Evolutionary conservation across 768 basidiomycete species (phyloP).

Genomic region (Multifurca ochricompacta): DNA sequence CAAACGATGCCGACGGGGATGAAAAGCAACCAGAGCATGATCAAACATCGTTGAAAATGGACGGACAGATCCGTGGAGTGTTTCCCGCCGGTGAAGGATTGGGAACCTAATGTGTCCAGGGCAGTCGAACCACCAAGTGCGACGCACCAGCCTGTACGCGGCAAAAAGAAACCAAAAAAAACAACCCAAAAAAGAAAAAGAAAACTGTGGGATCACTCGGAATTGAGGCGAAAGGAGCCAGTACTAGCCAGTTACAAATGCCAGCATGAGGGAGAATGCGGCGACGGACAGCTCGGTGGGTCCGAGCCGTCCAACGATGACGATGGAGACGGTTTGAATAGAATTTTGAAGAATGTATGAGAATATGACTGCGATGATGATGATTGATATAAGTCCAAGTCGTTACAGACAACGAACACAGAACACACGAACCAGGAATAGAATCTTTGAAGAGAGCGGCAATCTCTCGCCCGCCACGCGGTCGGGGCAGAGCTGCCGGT

Average conservation of each 20-base stretch:
- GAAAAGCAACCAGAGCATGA: conserved; percentile 56
- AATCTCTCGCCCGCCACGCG: conserved; percentile 18
- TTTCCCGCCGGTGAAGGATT: conserved; percentile 61
- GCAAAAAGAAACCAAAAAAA: conserved; percentile 16
- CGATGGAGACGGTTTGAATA: conserved; percentile 55
- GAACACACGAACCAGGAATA: conserved; percentile 18
- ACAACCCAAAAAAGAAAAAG: conserved; percentile 17
- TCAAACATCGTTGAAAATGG: conserved; percentile 61
- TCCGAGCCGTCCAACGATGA: conserved; percentile 60
- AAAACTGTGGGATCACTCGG: conserved; percentile 41
- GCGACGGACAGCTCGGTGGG: conserved; percentile 62
- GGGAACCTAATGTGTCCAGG: conserved; percentile 70
- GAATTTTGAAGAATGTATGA: conserved; percentile 72
- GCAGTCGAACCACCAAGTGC: conserved; percentile 75
- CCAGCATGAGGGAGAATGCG: conserved; percentile 70
- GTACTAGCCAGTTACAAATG: conserved; percentile 70
- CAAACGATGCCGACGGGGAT: conserved; percentile 57
- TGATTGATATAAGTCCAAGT: not conserved
- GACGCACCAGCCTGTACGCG: conserved; percentile 57
- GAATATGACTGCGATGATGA: conserved; percentile 43
- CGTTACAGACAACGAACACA: no score
- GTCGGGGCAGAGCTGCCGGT: conserved; percentile 11
- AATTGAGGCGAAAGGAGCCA: conserved; percentile 23
- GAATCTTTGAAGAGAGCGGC: conserved; percentile 15
- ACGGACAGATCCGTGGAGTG: conserved; percentile 58